Evolutionary conservation across 2,329 filamentous ascomycete species (phyloP).

Genomic region (Pyrenochaeta sp.): DNA sequence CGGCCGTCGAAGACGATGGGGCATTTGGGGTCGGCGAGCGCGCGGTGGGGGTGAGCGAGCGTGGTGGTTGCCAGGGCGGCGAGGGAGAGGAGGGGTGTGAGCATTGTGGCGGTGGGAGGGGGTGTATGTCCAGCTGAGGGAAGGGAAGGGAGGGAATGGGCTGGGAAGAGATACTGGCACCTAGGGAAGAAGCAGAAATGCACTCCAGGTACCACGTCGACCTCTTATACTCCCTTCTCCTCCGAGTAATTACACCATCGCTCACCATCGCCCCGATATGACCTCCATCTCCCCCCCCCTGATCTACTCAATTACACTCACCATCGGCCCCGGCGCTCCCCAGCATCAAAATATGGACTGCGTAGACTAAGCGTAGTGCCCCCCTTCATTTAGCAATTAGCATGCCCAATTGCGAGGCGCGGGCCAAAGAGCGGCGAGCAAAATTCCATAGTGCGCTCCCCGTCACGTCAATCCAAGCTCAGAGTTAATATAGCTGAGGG

Average conservation of each 20-base stretch:
- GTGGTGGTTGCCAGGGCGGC: constrained; percentile 30
- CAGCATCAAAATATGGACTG: constrained; percentile 21
- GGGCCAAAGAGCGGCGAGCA: constrained; percentile 24
- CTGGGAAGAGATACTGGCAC: background rate
- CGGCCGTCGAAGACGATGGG: constrained; percentile 49
- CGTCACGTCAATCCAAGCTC: constrained; percentile 15
- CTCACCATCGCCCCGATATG: constrained; percentile 1
- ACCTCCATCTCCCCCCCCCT: constrained; percentile 6
- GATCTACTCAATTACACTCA: constrained; percentile 17
- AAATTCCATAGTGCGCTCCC: constrained; percentile 32
- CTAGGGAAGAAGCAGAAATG: background rate
- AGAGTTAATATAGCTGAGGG: constrained; percentile 23
- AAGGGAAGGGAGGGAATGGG: background rate
- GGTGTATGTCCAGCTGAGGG: constrained; percentile 7
- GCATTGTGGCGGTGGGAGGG: constrained; percentile 26
- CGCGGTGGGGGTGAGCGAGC: constrained; percentile 31
- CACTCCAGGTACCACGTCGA: background rate
- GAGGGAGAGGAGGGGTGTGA: constrained; percentile 26
- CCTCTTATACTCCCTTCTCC: constrained; percentile 24
- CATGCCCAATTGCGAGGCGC: constrained; percentile 23
- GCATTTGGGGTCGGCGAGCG: constrained; percentile 35
- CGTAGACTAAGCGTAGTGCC: too few relatives aligned
- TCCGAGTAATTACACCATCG: constrained; percentile 4
- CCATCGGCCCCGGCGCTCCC: constrained; percentile 15
- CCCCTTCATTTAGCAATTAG: constrained; percentile 19